phyloP scores from a whole-genome alignment of 1,284 basidiomycete species.

The Dichomitus squalens region DNA sequence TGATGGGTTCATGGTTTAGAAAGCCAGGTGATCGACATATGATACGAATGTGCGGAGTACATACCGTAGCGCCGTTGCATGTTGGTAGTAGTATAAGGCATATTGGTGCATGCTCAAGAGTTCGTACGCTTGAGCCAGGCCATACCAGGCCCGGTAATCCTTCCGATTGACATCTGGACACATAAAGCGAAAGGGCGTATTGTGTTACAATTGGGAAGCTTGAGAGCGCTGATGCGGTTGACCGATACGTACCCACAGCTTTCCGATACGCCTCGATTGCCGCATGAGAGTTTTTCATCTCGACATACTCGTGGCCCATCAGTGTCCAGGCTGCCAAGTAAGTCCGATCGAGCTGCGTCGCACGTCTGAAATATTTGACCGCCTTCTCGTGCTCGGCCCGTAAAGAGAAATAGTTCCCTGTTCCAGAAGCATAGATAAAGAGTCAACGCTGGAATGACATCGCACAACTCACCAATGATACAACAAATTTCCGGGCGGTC shows the following conservation, averaged over 20 bases:
- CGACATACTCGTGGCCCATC: conserved; percentile 98
- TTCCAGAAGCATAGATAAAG: not conserved
- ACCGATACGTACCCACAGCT: conserved; percentile 76
- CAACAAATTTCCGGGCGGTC: conserved; percentile 95
- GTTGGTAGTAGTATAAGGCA: conserved; percentile 95
- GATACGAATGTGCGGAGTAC: conserved; percentile 24
- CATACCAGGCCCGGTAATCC: conserved; percentile 98
- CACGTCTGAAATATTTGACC: conserved; percentile 92
- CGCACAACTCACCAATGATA: conserved; percentile 73
- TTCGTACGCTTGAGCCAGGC: conserved; percentile 97
- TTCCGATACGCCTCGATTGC: conserved; percentile 97
- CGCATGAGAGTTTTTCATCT: conserved; percentile 98
- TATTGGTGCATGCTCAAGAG: conserved; percentile 96
- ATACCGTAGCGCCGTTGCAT: conserved; percentile 89
- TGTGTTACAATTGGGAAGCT: conserved; percentile 1
- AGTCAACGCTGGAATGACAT: not conserved
- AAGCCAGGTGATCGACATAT: not conserved
- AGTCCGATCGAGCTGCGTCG: conserved; percentile 91
- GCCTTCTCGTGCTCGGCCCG: conserved; percentile 95
- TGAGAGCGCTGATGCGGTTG: not conserved
- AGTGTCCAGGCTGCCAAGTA: conserved; percentile 99
- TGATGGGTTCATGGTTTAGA: conserved; percentile 35
- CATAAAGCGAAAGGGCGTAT: conserved; percentile 13
- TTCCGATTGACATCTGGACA: conserved; percentile 87
- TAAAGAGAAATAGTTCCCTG: conserved; percentile 96